Percentiles rank a stretch among this genome's conserved stretches.
These are phyloP conservation scores for Angomonas deanei DNA, from an alignment of 208 protist genomes.

Conservation along the genomic window DNA sequence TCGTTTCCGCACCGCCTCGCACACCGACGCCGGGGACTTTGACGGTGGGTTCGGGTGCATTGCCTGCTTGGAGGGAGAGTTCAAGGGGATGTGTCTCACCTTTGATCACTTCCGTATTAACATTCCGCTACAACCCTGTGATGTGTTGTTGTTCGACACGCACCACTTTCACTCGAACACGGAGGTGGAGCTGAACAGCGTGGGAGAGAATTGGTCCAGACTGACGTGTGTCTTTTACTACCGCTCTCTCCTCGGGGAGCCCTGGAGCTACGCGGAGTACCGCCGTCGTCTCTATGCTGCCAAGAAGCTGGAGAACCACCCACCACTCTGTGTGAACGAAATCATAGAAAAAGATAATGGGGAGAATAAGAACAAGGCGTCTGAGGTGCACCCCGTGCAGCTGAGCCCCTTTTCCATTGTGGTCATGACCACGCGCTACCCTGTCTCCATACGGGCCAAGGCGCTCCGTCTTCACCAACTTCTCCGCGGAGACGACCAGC, in stretches of 20 bases:
- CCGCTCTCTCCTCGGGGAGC: slow-evolving; percentile 66
- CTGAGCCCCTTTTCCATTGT: slow-evolving; percentile 53
- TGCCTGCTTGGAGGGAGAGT: slow-evolving; percentile 79
- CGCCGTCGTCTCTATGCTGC: slow-evolving; percentile 40
- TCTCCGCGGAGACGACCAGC: slow-evolving; percentile 26
- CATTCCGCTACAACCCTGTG: slow-evolving; percentile 66
- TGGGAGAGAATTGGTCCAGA: slow-evolving; percentile 44
- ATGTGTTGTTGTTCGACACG: slow-evolving; percentile 89
- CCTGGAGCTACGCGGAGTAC: slow-evolving; percentile 68
- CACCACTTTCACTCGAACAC: slow-evolving; percentile 91
- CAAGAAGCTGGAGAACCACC: slow-evolving; percentile 6
- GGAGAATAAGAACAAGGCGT: slow-evolving; percentile 50
- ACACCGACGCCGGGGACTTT: slow-evolving; percentile 89
- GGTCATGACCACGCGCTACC: slow-evolving; percentile 4
- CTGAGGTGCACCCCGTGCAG: slow-evolving; percentile 28
- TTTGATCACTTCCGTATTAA: slow-evolving; percentile 75
- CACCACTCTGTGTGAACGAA: slow-evolving; percentile 9
- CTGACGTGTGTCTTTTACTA: slow-evolving; percentile 91
- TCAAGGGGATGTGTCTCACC: slow-evolving; percentile 64
- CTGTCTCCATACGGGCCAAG: slow-evolving; percentile 15
- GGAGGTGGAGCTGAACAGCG: slow-evolving; percentile 54
- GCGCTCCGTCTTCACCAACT: slow-evolving; percentile 6
- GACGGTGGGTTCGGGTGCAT: slow-evolving; percentile 85
- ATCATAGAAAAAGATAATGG: slow-evolving; percentile 64
- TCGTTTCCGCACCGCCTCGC: slow-evolving; percentile 82